Conservation (phyloP, 1,284 basidiomycete genomes). For the Fistulinella staudtii region DNA sequence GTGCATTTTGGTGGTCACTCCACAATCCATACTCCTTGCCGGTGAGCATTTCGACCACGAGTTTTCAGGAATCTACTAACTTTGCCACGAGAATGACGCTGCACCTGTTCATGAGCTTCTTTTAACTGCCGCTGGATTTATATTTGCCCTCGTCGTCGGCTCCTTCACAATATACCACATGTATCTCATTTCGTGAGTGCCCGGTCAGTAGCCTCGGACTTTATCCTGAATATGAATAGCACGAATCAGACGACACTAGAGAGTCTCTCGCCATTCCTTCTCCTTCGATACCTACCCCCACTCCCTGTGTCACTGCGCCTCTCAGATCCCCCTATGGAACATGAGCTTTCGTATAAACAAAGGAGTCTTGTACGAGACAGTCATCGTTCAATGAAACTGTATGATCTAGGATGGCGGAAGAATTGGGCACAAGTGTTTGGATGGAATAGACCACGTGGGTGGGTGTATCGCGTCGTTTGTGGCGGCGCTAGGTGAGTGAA, state of each 20-base stretch:
- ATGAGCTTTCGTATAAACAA: conserved; percentile 70
- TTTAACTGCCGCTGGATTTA: conserved; percentile 56
- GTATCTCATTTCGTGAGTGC: conserved; percentile 71
- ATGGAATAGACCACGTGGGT: conserved; percentile 47
- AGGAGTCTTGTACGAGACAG: conserved; percentile 64
- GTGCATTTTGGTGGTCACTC: conserved; percentile 66
- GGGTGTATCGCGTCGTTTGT: conserved; percentile 48
- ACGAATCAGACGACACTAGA: conserved; percentile 88
- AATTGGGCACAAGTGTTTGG: conserved; percentile 72
- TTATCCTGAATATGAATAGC: conserved; percentile 37
- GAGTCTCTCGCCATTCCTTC: conserved; percentile 70
- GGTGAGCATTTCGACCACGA: conserved; percentile 39
- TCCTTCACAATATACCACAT: conserved; percentile 77
- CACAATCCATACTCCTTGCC: conserved; percentile 49
- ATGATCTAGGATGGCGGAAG: conserved; percentile 71
- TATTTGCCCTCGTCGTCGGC: conserved; percentile 69
- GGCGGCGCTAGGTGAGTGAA: conserved; percentile 60
- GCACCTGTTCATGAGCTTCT: conserved; percentile 72
- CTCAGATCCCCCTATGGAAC: conserved; percentile 69
- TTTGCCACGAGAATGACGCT: conserved; percentile 46
- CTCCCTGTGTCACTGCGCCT: conserved; percentile 49
- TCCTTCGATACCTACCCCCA: conserved; percentile 65
- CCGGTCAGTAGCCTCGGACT: neutral
- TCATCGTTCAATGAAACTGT: conserved; percentile 63
- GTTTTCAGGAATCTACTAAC: conserved; percentile 7